These are phyloP conservation scores for Allomyces javanicus DNA, from an alignment of 192 early-diverging fungal species.

Conservation along the genomic window DNA sequence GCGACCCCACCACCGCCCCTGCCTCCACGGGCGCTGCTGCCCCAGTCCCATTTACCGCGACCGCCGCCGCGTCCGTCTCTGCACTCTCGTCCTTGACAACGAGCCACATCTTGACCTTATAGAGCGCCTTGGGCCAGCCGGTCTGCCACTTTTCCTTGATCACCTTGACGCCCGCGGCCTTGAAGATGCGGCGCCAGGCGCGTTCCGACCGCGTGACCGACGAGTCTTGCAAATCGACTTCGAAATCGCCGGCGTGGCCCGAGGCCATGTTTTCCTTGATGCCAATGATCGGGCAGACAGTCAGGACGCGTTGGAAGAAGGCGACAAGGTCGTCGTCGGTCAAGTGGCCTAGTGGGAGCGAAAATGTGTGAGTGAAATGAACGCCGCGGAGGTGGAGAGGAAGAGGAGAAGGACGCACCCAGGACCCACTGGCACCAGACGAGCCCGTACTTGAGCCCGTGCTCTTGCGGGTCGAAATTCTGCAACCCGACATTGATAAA, in stretches of 20 bases:
- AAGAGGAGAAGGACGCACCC: constrained; percentile 14
- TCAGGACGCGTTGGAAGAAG: constrained; percentile 60
- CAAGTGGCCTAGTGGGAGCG: background rate
- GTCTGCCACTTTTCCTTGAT: constrained; percentile 37
- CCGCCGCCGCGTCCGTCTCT: too few relatives aligned
- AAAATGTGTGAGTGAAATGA: background rate
- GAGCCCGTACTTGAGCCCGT: constrained; percentile 50
- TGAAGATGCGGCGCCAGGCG: constrained; percentile 21
- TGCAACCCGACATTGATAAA: constrained; percentile 64
- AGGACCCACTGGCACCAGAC: constrained; percentile 99
- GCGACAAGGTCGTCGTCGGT: constrained; percentile 46
- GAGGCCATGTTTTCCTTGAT: constrained; percentile 79
- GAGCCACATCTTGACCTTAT: constrained; percentile 10
- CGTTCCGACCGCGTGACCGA: constrained; percentile 41
- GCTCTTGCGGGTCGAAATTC: constrained; percentile 41
- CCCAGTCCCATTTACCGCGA: too few relatives aligned
- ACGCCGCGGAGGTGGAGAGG: background rate
- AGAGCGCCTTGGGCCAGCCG: constrained; percentile 4
- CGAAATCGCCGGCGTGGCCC: constrained; percentile 16
- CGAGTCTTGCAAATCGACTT: constrained; percentile 66
- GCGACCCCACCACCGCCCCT: too few relatives aligned
- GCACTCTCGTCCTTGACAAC: too few relatives aligned
- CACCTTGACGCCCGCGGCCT: constrained; percentile 33
- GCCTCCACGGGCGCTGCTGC: too few relatives aligned
- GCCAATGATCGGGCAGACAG: constrained; percentile 46